Base-by-base conservation (phyloP, 306 rosid genomes). In the Macrotyloma uniflorum region DNA sequence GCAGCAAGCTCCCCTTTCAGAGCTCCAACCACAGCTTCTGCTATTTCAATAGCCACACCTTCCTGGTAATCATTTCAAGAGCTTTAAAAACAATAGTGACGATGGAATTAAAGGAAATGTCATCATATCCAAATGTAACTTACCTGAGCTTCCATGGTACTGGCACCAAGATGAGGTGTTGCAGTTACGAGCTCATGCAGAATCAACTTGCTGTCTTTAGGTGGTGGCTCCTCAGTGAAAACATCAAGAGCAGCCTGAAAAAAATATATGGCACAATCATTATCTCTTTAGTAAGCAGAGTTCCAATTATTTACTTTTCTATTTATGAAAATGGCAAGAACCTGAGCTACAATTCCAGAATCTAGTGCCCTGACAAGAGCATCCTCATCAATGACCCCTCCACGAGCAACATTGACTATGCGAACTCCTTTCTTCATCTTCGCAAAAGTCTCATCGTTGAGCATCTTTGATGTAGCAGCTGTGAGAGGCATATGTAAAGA, bases 401-500 rank as follows among this genome's bases (percentile, higher is more conserved):
- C 99, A 32, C 98, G 96, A 77, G 99, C 99, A 80, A 96, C 99
- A 82, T 91, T 96, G 51, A 93, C 90, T 26, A 96, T 96, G 23
- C 98, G 84, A 73, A 96, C 96, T 18, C 97, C 99, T 74, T 89
- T 93, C 83, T 96, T 96, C 99, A 93, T 96, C 90, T 96, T 96
- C 0, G 98, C 93, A 76, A 96, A 96, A 7, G 96, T 93, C 40
- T 93, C 98, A 8, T 96, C 98, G 24, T 93, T 96, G 70, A 96
- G 97, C 51, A 96, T 28, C 88, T 96, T 96, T 0, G 85, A 55
- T 12, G 99, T 96, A 67, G 98, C 86, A 19, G 99, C 83, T 2
- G 99, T 96, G 66, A 96, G 97, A 47, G 99, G 99, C 99, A 96
- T 96, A 54, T 96, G 99, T 80, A 96, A 81, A 30, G 99, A 93